Conservation (phyloP, 2,329 filamentous ascomycete genomes). For the Fusarium virguliforme region DNA sequence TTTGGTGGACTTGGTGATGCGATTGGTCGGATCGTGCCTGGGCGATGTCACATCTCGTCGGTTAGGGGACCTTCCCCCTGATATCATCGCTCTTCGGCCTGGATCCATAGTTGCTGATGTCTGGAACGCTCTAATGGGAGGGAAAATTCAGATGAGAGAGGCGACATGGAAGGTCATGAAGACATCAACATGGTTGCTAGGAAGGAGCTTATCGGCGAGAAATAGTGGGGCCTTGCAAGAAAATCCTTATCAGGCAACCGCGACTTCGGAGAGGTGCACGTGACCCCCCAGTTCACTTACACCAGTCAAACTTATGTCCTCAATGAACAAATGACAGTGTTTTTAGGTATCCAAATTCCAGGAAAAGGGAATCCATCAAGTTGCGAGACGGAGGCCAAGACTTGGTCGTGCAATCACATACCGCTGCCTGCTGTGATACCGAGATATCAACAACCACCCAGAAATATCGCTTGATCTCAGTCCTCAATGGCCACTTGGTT, state of each 20-base stretch:
- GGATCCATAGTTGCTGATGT: slow-evolving; percentile 66
- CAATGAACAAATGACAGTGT: too few relatives aligned
- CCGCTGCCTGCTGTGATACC: too few relatives aligned
- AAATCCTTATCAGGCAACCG: slow-evolving; percentile 33
- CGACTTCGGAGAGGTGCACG: neutral
- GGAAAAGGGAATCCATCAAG: neutral
- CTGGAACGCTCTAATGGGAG: slow-evolving; percentile 17
- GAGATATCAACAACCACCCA: neutral
- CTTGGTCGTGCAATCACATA: neutral
- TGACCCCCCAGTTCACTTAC: neutral
- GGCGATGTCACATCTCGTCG: slow-evolving; percentile 69
- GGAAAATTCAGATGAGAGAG: slow-evolving; percentile 12
- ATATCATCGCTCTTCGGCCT: slow-evolving; percentile 69
- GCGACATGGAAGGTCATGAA: neutral
- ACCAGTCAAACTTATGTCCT: neutral
- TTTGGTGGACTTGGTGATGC: slow-evolving; percentile 68
- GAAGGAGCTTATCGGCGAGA: slow-evolving; percentile 39
- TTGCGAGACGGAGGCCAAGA: neutral
- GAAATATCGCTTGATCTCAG: neutral
- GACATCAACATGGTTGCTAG: slow-evolving; percentile 12
- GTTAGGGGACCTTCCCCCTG: slow-evolving; percentile 61
- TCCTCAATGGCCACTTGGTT: neutral
- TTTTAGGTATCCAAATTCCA: neutral
- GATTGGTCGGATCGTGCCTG: slow-evolving; percentile 68
- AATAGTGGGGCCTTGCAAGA: slow-evolving; percentile 21